These are phyloP conservation scores for Lasiosphaeria ovina DNA, from an alignment of 495 filamentous ascomycete species.

Conservation along the genomic window DNA sequence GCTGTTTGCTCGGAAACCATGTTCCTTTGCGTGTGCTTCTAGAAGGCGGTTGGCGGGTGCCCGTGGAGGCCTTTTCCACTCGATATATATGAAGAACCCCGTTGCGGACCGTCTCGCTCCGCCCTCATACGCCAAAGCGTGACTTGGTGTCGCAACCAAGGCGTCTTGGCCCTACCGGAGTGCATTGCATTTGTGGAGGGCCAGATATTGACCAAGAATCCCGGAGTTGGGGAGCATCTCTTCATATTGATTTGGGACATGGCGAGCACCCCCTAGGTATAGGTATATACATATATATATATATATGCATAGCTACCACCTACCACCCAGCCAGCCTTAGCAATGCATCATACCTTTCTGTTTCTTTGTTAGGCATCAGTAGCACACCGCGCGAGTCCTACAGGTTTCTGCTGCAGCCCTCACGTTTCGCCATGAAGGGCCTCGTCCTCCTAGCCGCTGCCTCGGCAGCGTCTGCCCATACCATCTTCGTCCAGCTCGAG, in stretches of 20 bases:
- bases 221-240: not conserved
- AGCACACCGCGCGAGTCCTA: not conserved
- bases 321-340: no score
- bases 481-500: constrained; percentile 55
- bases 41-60: not conserved
- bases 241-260: not conserved
- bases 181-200: not conserved
- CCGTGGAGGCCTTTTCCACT: not conserved
- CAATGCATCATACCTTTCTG: no score
- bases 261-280: no score
- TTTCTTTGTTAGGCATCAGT: not conserved
- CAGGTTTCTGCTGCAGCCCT: not conserved
- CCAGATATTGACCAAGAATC: not conserved
- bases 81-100: not conserved
- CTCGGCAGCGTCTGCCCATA: constrained; percentile 47
- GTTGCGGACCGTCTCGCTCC: constrained; percentile 10
- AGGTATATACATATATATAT: no score
- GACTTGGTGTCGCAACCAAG: constrained; percentile 12
- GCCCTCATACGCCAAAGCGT: constrained; percentile 10
- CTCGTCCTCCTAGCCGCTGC: constrained; percentile 31
- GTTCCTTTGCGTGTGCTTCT: not conserved
- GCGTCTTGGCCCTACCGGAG: constrained; percentile 9
- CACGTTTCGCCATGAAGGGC: constrained; percentile 23
- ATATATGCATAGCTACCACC: no score
- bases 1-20: not conserved